A percentile compares a stretch with the other conserved stretches of the same genome.
phyloP scores from a whole-genome alignment of 164 flowering plant genomes.

The Aristolochia contorta region DNA sequence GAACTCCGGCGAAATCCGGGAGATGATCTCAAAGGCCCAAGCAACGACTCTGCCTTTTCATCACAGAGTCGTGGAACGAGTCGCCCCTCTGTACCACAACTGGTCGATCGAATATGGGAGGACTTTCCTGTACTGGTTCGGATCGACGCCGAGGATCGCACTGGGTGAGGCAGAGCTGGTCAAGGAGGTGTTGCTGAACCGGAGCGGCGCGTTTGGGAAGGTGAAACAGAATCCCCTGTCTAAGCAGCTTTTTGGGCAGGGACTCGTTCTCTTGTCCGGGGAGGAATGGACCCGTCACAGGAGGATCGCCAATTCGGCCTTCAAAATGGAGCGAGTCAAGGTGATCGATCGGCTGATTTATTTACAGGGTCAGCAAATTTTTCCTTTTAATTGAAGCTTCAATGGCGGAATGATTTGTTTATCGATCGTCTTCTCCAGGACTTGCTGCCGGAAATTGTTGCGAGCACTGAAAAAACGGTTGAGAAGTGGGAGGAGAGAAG shows the following conservation, averaged over 20 bases:
- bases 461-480: slow-evolving; percentile 32
- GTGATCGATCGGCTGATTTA: background rate
- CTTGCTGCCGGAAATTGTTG: slow-evolving; percentile 61
- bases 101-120: slow-evolving; percentile 12
- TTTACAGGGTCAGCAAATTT: too few relatives aligned
- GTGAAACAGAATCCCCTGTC: slow-evolving; percentile 7
- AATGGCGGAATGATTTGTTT: background rate
- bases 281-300: slow-evolving; percentile 12
- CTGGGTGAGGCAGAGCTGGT: slow-evolving; percentile 5
- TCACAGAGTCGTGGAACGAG: slow-evolving; percentile 3
- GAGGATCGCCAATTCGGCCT: slow-evolving; percentile 11
- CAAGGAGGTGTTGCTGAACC: slow-evolving; percentile 12
- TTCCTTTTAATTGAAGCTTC: background rate
- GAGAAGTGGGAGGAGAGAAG: slow-evolving; percentile 48
- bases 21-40: slow-evolving; percentile 1
- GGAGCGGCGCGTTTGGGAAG: slow-evolving; percentile 5
- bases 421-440: slow-evolving; percentile 17
- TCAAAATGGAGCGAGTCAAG: slow-evolving; percentile 14
- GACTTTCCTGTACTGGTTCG: slow-evolving; percentile 11
- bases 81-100: slow-evolving; percentile 5
- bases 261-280: slow-evolving; percentile 9
- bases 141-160: slow-evolving; percentile 11
- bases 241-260: slow-evolving; percentile 9
- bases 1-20: slow-evolving; percentile 15
- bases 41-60: slow-evolving; percentile 4